A percentile compares a stretch with the other conserved stretches of the same genome.
phyloP scores from a whole-genome alignment of 805 yeast genomes.

The Yueomyces sp. region DNA sequence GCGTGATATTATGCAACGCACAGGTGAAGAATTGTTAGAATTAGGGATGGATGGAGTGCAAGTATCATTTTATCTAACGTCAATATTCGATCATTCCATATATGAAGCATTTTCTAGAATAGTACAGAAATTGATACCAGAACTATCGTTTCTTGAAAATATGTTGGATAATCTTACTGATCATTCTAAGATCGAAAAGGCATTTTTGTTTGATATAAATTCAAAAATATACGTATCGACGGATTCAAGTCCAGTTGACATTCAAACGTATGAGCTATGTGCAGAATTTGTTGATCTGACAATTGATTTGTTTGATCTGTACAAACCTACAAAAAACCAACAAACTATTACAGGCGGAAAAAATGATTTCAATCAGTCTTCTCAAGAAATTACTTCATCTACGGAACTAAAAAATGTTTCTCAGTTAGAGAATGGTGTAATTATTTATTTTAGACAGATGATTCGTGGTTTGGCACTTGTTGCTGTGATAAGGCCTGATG shows the following conservation, averaged over 20 bases:
- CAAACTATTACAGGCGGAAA: neutral
- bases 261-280: constrained; percentile 90
- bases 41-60: constrained; percentile 85
- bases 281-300: constrained; percentile 95
- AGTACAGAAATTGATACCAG: constrained; percentile 82
- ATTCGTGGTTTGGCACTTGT: constrained; percentile 85
- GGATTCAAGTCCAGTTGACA: constrained; percentile 90
- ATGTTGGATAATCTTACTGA: constrained; percentile 79
- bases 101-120: constrained; percentile 92
- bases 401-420: constrained; percentile 54
- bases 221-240: constrained; percentile 93
- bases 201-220: constrained; percentile 80
- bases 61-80: constrained; percentile 80
- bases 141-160: constrained; percentile 76
- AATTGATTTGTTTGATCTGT: constrained; percentile 69
- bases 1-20: constrained; percentile 90
- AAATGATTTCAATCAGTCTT: neutral
- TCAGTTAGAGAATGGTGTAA: constrained; percentile 69
- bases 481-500: constrained; percentile 65
- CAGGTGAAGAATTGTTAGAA: constrained; percentile 84
- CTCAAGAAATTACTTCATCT: neutral
- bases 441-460: constrained; percentile 79
- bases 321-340: constrained; percentile 23
- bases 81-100: constrained; percentile 90
- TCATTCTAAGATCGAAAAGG: constrained; percentile 84